Percentiles rank a stretch among this genome's conserved stretches.
phyloP scores from a whole-genome alignment of 768 basidiomycete species.

The Leucogyrophana mollusca region DNA sequence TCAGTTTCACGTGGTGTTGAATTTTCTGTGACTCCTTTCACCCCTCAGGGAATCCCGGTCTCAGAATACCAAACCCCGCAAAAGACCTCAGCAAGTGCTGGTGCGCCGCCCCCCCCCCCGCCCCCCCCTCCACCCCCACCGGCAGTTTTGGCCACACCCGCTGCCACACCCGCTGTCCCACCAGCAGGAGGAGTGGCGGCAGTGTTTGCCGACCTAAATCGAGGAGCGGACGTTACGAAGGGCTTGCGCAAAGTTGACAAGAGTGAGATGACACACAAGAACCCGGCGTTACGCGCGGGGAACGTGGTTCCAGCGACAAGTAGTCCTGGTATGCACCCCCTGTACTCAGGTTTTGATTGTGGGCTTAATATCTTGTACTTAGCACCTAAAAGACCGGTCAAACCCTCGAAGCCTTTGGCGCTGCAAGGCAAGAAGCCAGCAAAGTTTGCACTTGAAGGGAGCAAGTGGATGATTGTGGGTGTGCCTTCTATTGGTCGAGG shows the following conservation, averaged over 20 bases:
- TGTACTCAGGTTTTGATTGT: conserved; percentile 20
- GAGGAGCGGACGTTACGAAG: conserved; percentile 87
- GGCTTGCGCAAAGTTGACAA: conserved; percentile 91
- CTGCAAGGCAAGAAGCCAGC: conserved; percentile 88
- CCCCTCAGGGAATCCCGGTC: conserved; percentile 51
- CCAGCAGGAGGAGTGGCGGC: conserved; percentile 61
- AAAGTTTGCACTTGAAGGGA: conserved; percentile 87
- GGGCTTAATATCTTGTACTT: not conserved
- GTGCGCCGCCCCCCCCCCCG: conserved; percentile 45
- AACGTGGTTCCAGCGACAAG: conserved; percentile 48
- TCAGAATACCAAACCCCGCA: conserved; percentile 48
- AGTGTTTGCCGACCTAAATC: conserved; percentile 89
- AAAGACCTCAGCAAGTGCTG: conserved; percentile 30
- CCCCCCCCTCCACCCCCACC: conserved; percentile 58
- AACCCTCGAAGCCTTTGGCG: conserved; percentile 82
- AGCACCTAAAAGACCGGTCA: conserved; percentile 64
- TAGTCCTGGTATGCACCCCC: conserved; percentile 29
- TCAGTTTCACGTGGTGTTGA: not conserved
- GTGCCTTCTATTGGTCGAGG: not conserved
- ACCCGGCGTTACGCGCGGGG: conserved; percentile 73
- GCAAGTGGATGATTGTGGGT: conserved; percentile 89
- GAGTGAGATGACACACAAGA: conserved; percentile 99
- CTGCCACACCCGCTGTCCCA: conserved; percentile 43
- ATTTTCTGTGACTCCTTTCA: conserved; percentile 1
- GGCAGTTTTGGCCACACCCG: conserved; percentile 32